These are phyloP conservation scores for Aureobasidium sp. DNA, from an alignment of 2,329 filamentous ascomycete genomes.

Conservation along the genomic window DNA sequence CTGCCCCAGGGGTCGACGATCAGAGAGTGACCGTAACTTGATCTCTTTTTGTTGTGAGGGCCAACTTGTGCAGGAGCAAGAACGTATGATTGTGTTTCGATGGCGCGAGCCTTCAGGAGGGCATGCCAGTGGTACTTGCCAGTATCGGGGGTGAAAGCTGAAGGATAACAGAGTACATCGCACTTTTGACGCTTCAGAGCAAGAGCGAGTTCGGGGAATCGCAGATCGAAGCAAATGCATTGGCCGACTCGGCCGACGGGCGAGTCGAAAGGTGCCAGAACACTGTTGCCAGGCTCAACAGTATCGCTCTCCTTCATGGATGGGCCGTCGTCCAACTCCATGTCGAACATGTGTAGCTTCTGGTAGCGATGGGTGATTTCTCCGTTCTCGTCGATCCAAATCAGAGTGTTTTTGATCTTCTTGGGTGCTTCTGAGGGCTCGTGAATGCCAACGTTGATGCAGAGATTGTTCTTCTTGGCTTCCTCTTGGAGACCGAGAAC, in stretches of 20 bases:
- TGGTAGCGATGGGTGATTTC: conserved; percentile 60
- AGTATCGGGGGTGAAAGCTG: conserved; percentile 81
- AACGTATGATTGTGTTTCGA: conserved; percentile 83
- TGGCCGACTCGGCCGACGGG: conserved; percentile 66
- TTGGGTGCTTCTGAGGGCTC: conserved; percentile 50
- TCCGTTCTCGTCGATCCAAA: conserved; percentile 58
- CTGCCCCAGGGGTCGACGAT: conserved; percentile 82
- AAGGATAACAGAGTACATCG: conserved; percentile 76
- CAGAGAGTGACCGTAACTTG: conserved; percentile 78
- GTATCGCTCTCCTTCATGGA: conserved; percentile 54
- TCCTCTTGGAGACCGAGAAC: conserved; percentile 63
- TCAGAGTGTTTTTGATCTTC: conserved; percentile 53
- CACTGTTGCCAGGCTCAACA: conserved; percentile 57
- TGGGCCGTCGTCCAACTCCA: conserved; percentile 53
- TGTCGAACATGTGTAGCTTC: conserved; percentile 86
- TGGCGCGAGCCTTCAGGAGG: conserved; percentile 68
- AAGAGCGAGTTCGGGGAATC: conserved; percentile 57
- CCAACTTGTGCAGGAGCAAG: conserved; percentile 78
- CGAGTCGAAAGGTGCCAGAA: conserved; percentile 64
- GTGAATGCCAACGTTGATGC: conserved; percentile 83
- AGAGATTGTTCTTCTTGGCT: conserved; percentile 54
- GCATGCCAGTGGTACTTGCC: conserved; percentile 80
- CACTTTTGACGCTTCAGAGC: conserved; percentile 57
- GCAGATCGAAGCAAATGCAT: conserved; percentile 77
- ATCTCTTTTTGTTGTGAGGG: conserved; percentile 62